Evolutionary conservation across 2,329 filamentous ascomycete genomes (phyloP).

Genomic region (Mycogone perniciosa): DNA sequence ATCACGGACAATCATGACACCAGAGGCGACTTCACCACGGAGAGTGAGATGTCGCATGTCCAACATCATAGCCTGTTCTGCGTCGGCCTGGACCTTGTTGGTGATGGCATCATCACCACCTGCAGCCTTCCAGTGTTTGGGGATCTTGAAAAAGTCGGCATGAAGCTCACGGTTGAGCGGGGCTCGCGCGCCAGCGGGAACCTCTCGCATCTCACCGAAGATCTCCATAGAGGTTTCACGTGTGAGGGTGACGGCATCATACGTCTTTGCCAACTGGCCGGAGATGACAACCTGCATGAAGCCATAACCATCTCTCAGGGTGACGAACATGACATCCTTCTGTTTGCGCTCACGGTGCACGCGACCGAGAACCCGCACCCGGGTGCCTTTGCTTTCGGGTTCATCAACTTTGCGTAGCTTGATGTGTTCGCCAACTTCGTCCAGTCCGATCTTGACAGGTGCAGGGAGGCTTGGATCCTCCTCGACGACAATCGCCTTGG

Average conservation of each 20-base stretch:
- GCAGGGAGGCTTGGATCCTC: constrained; percentile 62
- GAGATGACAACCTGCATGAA: constrained; percentile 39
- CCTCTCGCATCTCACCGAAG: constrained; percentile 74
- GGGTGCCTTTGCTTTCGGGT: constrained; percentile 53
- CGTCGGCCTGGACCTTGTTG: constrained; percentile 57
- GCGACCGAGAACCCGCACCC: constrained; percentile 73
- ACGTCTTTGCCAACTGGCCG: constrained; percentile 81
- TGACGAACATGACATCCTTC: constrained; percentile 80
- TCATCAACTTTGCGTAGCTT: constrained; percentile 30
- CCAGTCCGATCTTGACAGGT: constrained; percentile 67
- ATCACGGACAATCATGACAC: constrained; percentile 81
- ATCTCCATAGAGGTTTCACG: constrained; percentile 83
- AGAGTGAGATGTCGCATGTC: constrained; percentile 81
- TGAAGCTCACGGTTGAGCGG: constrained; percentile 82
- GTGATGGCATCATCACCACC: constrained; percentile 88
- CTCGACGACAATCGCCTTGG: constrained; percentile 64
- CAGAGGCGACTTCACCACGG: constrained; percentile 75
- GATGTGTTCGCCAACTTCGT: constrained; percentile 24
- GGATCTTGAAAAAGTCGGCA: constrained; percentile 81
- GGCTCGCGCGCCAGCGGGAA: constrained; percentile 70
- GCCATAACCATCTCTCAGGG: constrained; percentile 71
- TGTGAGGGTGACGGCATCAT: constrained; percentile 79
- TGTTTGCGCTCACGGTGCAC: constrained; percentile 72
- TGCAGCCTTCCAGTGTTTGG: constrained; percentile 59
- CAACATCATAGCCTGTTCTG: constrained; percentile 57